Evolutionary conservation across 2,329 filamentous ascomycete species (phyloP).

Genomic region (Cylindrodendrum hubeiense): DNA sequence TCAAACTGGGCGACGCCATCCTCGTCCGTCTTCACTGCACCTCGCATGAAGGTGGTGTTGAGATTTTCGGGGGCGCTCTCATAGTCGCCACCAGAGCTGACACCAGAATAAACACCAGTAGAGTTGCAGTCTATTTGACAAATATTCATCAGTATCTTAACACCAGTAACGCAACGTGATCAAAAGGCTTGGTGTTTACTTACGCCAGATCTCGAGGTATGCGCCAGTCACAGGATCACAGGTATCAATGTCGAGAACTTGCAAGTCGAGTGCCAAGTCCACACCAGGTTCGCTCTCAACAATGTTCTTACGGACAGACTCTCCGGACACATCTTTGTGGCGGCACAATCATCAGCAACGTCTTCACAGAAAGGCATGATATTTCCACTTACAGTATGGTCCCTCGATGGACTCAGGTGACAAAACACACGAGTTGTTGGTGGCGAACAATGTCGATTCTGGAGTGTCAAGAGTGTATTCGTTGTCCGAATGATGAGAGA

Average conservation of each 20-base stretch:
- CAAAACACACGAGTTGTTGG: constrained; percentile 19
- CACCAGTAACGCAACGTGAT: too few species aligned
- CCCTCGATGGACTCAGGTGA: constrained; percentile 12
- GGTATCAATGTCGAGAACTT: constrained; percentile 13
- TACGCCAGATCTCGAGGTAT: constrained; percentile 22
- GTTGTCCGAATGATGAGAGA: constrained; percentile 7
- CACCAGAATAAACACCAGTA: constrained; percentile 17
- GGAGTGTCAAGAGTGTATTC: constrained; percentile 11
- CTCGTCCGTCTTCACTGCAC: constrained; percentile 53
- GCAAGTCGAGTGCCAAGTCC: constrained; percentile 10
- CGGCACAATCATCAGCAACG: background rate
- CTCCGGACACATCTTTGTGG: constrained; percentile 9
- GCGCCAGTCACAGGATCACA: constrained; percentile 9
- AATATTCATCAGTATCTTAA: background rate
- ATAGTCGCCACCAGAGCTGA: constrained; percentile 12
- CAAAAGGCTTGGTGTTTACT: background rate
- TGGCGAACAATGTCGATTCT: constrained; percentile 11
- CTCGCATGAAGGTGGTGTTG: constrained; percentile 53
- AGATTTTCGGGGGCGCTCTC: constrained; percentile 31
- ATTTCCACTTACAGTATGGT: constrained; percentile 10
- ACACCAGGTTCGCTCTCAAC: constrained; percentile 8
- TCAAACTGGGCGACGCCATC: constrained; percentile 56
- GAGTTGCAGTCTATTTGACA: constrained; percentile 16
- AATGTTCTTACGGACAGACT: constrained; percentile 15
- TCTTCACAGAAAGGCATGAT: too few species aligned